Evolutionary conservation across 495 filamentous ascomycete genomes (phyloP).

Genomic region (Aspergillus olivimuriae): DNA sequence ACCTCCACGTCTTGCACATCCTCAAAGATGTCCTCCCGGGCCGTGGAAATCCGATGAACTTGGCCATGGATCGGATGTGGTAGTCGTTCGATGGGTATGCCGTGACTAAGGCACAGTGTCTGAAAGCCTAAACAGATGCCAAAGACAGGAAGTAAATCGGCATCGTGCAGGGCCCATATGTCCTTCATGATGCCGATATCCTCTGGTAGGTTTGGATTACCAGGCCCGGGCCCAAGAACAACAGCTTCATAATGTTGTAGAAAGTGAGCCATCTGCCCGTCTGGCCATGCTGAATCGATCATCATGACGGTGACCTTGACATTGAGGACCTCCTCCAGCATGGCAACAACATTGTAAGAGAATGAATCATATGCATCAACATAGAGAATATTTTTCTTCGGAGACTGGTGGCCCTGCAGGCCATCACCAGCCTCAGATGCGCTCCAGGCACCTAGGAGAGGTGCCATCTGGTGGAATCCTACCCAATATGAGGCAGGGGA

Average conservation of each 20-base stretch:
- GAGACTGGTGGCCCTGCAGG: conserved; percentile 3
- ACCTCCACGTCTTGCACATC: conserved; percentile 55
- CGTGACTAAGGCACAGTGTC: conserved; percentile 63
- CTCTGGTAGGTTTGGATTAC: conserved; percentile 47
- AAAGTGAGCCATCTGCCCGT: conserved; percentile 37
- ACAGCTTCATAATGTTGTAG: conserved; percentile 65
- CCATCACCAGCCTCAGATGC: conserved; percentile 1
- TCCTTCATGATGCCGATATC: conserved; percentile 77
- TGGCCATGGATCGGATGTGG: conserved; percentile 73
- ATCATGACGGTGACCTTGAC: conserved; percentile 64
- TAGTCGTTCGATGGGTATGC: conserved; percentile 57
- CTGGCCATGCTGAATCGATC: conserved; percentile 55
- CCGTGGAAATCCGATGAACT: conserved; percentile 55
- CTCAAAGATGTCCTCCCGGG: conserved; percentile 43
- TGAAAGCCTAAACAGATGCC: conserved; percentile 95
- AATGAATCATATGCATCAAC: conserved; percentile 96
- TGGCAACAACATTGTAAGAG: conserved; percentile 82
- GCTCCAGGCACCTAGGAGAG: conserved; percentile 29
- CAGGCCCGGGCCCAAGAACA: conserved; percentile 76
- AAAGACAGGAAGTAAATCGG: conserved; percentile 62
- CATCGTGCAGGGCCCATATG: conserved; percentile 62
- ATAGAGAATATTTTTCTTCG: conserved; percentile 59
- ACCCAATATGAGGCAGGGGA: too few relatives aligned
- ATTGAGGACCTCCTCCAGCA: conserved; percentile 58
- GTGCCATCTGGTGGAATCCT: too few relatives aligned